Base-by-base conservation (phyloP, 192 early-diverging fungal genomes). In the Paraglomus brasilianum region DNA sequence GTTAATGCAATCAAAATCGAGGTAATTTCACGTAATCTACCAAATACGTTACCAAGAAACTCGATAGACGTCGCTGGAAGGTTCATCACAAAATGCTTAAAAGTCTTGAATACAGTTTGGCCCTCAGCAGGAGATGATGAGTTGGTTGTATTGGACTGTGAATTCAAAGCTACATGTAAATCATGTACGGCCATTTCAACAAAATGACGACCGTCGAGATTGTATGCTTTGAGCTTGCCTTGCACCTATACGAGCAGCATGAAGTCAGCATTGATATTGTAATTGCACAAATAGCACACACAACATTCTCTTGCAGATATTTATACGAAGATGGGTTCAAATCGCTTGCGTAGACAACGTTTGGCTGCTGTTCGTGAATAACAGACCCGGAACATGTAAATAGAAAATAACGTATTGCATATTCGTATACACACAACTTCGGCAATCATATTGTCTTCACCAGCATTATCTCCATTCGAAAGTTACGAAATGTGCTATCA, bases 41-140 rank as follows among this genome's bases (percentile, higher is more conserved):
- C 10, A 17, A 3, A 17, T 36, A 67, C 63, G 49, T n/a, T 79
- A 91, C 89, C 92, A 43, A 99, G 75, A 69, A 99, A 99, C 74
- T 97, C 96, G 45, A 98, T 86, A 4, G 95, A 95, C 8, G 92
- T 95, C 4, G 90, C 98, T 0, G 98, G 98, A 22, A 99, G 82
- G 75, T 99, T 99, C 96, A 99, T 98, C 0, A 99, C 90, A 72
- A 95, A 97, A 73, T 99, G 98, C 53, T 95, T 82, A 70, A 97
- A 97, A 9, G 86, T 89, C 47, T 74, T 77, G 75, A 83, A 83
- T 3, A 55, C 61, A 36, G 56, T 57, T 61, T 47, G 17, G 49
- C 44, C 17, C 21, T 62, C 49, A 73, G 81, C 47, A 64, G 78
- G 42, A 46, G 43, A 36, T 53, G 61, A 15, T 15, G 69, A 42